Evolutionary conservation across 2,329 filamentous ascomycete genomes (phyloP), one percentile per base, ranked within the genome.

Genomic region (Tolypocladium sp.): DNA sequence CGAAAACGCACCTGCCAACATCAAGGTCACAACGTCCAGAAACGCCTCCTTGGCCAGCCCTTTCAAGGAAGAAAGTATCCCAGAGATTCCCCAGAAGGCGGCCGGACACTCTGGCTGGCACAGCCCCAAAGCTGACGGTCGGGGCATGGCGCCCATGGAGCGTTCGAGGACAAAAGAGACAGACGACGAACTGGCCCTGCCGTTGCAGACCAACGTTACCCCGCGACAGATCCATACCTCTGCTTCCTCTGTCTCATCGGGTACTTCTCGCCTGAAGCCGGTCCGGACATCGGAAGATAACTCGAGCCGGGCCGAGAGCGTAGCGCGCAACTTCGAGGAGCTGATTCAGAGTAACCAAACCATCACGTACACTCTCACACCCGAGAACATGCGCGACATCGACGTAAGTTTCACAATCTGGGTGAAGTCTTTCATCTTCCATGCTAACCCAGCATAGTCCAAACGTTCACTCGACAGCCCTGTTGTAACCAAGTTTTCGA

Each of bases 331-430:
- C 65, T 88, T 94, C 67, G 90, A 94, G 68, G 82, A 92, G 65
- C 78, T 93, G 56, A 92, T 94, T 62, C 85, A 90, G 59, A 92
- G 90, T 70, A 88, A 91, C 65, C 85, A 92, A 69, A 93, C 90
- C 1, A 86, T 93, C 51, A 90, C 90, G 66, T 93, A 89, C 70
- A 93, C 90, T 2, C 78, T 93, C 35, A 94, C 90, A 0, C 90
- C 90, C 0, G 86, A 89, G 68, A 90, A 82, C 65, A 90, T 93
- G 82, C 86, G 89, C 61, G 83, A 90, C 63, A 86, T 90, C 66
- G 86, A 90, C 71, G 88, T 90, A 76, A 75, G 83, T 77, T 37
- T 8, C 35, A 9, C 5, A 4, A 9, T 30, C 37, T 25, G 1
- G 15, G 10, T n/a, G 13, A 25, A n/a, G 38, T 12, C 13, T 22